Evolutionary conservation across 1,284 basidiomycete genomes (phyloP), one percentile per base, ranked within the genome.

Genomic region (Fomitopsis palustris): DNA sequence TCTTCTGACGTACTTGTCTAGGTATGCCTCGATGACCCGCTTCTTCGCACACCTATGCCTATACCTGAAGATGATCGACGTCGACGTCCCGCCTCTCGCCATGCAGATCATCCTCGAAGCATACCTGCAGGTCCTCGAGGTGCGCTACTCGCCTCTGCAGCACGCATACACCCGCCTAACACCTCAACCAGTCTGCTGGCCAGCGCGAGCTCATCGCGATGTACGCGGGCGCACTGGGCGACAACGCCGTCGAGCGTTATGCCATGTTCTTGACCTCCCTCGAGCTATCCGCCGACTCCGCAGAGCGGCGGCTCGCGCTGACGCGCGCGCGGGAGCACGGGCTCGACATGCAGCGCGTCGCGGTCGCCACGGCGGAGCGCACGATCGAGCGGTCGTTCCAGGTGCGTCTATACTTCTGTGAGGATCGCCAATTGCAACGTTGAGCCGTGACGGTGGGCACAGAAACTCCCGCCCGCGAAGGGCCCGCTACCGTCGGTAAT

Each of bases 21-120:
- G 88, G 62, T 89, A 88, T 66, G 78, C 84, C 0, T 78, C 81
- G 0, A 81, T 90, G 78, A 85, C 82, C 45, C 92, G 96, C 25
- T 99, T 99, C 80, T 98, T 97, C 70, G 88, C 95, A 0, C 96
- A 99, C 69, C 78, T 98, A n/a, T 93, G 94, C 62, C 85, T 99
- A 19, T 95, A 91, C 73, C 80, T 98, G 1, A 88, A 91, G 57
- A 83, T 95, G 72, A 88, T 98, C 45, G 87, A 91, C 59, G 78
- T 90, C 52, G 73, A 84, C 0, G 83, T 92, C 0, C 88, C 93
- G 0, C 86, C 90, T 1, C 72, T 86, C 12, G 85, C 92, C 0
- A 88, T 86, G 0, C 94, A 96, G 68, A 53, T 83, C 25, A 94
- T 99, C 56, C 77, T 99, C 35, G 91, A 96, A 68, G 87, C 90